Evolutionary conservation across 1,139 yeast species (phyloP), one percentile per base, ranked within the genome.

Genomic region (Geotrichum reessii): DNA sequence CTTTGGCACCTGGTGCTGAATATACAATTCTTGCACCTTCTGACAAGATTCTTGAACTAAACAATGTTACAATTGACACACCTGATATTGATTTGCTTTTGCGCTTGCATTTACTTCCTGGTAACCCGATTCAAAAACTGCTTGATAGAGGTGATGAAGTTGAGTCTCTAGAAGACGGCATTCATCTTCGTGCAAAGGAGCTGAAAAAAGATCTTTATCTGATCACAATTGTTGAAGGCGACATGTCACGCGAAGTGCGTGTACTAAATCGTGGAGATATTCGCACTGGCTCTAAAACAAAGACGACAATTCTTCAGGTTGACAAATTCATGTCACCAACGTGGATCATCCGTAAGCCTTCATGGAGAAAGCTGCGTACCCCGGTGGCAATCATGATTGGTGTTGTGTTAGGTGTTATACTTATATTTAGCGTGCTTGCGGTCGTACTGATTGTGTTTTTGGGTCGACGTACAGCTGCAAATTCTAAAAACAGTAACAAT

Each of bases 11-110:
- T 37, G 58, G 64, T 53, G 55, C 66, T 17, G 67, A 71, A 12
- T 87, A 78, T 66, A 87, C 97, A 0, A 71, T 92, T n/a, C 72
- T 93, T 28, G 81, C 91, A 0, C 98, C 98, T 0, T 78, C 85
- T 0, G 75, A 83, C 8, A 78, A 80, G 27, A 83, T 91, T 0
- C 70, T 90, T 61, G 65, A 67, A 17, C 76, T 76, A 60, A 80
- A 79, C 47, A 84, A 85, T 65, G 76, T 84, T 60, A 80, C 87
- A 1, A 63, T 72, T 1, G 69, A 76, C 53, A 66, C 76, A 0
- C 76, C 79, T 0, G 73, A 71, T 52, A 71, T 92, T 42, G 77
- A 77, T 47, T 76, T 80, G 22, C 80, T 90, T 61, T 73, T 90
- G 47, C 80, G 80, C 58, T 74, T 89, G 59, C 98, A 93, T 68